Conservation (phyloP, 495 filamentous ascomycete species). For the Trichocladium antarcticum region DNA sequence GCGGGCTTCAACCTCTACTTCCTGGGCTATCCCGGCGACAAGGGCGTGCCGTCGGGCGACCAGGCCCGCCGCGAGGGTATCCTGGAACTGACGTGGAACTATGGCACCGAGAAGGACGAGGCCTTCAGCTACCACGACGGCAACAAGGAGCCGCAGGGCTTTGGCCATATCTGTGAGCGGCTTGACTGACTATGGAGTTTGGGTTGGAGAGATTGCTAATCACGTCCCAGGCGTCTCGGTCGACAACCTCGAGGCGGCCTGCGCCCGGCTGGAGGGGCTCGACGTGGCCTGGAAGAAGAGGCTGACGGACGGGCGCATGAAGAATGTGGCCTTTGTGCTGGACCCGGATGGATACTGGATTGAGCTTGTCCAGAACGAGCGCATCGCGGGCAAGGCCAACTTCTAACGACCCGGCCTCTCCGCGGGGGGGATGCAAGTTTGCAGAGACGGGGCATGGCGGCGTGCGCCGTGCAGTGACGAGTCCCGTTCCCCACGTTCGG, state of each 20-base stretch:
- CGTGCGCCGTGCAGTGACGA: too few relatives aligned
- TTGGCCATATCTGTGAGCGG: conserved; percentile 78
- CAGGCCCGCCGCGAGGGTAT: conserved; percentile 64
- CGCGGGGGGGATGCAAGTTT: not conserved
- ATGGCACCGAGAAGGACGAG: conserved; percentile 85
- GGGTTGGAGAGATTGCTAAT: conserved; percentile 16
- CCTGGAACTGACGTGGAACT: conserved; percentile 91
- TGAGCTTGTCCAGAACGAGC: conserved; percentile 73
- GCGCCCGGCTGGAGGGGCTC: conserved; percentile 68
- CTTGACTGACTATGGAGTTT: not conserved
- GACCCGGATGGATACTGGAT: conserved; percentile 93
- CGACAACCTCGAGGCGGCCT: conserved; percentile 78
- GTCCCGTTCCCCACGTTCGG: not conserved
- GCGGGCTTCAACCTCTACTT: conserved; percentile 86
- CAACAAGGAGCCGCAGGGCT: conserved; percentile 84
- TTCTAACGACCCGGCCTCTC: conserved; percentile 24
- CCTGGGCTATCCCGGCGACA: conserved; percentile 58
- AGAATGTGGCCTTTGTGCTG: conserved; percentile 84
- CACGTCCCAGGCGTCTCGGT: conserved; percentile 59
- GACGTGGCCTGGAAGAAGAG: conserved; percentile 89
- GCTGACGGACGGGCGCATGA: conserved; percentile 83
- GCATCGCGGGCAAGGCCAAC: conserved; percentile 42
- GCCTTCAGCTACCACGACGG: conserved; percentile 84
- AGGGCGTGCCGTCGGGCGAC: conserved; percentile 37
- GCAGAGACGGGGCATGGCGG: too few relatives aligned